Evolutionary conservation across 2,329 filamentous ascomycete genomes (phyloP).

Genomic region (Cadophora malorum): DNA sequence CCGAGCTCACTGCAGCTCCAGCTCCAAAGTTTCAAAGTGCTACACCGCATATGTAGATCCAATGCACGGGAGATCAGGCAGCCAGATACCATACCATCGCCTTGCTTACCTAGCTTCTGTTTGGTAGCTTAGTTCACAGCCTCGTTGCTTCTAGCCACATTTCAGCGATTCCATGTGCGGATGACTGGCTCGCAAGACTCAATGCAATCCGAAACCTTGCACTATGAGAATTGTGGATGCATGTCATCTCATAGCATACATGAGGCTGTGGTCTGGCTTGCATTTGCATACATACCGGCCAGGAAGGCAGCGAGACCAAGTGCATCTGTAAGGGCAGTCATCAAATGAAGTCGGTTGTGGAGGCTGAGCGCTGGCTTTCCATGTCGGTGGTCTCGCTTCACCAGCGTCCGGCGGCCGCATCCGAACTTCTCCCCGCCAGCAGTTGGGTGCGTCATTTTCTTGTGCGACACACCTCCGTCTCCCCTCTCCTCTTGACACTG

Average conservation of each 20-base stretch:
- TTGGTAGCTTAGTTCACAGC: neutral
- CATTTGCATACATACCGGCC: neutral
- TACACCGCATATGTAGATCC: neutral
- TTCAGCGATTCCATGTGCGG: neutral
- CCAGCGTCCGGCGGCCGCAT: constrained; percentile 9
- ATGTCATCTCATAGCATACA: neutral
- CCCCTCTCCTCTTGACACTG: neutral
- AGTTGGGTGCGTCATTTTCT: neutral
- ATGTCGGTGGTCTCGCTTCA: constrained; percentile 3
- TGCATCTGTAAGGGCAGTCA: neutral
- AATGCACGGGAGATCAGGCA: constrained; percentile 16
- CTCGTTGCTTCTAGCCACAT: neutral
- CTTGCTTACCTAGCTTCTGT: neutral
- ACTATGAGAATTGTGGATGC: neutral
- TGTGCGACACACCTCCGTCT: neutral
- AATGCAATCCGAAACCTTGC: neutral
- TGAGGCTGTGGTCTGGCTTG: neutral
- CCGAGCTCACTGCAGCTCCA: neutral
- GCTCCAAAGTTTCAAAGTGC: neutral
- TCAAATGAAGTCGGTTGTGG: neutral
- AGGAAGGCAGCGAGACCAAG: neutral
- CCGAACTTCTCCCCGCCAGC: neutral
- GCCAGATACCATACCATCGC: neutral
- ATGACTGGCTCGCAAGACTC: neutral
- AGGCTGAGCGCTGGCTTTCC: neutral